These are phyloP conservation scores for Pichia nakasei DNA, from an alignment of 805 yeast genomes.

Conservation along the genomic window DNA sequence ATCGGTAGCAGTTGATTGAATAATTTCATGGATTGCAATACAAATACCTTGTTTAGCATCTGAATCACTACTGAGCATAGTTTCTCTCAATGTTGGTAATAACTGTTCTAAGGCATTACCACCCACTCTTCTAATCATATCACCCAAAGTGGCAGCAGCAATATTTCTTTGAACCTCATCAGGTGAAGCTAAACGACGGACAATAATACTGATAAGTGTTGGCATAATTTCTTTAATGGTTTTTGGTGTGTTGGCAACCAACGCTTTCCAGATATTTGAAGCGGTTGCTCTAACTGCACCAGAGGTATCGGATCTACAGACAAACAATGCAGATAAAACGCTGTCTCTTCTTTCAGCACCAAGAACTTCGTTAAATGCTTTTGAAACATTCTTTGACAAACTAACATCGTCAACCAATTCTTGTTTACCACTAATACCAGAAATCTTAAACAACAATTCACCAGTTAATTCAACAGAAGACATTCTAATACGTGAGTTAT, in stretches of 20 bases:
- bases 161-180: conserved; percentile 73
- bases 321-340: conserved; percentile 74
- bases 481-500: conserved; percentile 76
- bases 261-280: conserved; percentile 91
- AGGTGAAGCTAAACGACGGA: conserved; percentile 73
- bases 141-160: conserved; percentile 92
- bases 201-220: conserved; percentile 68
- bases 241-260: conserved; percentile 92
- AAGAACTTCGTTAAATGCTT: conserved; percentile 62
- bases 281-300: conserved; percentile 84
- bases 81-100: conserved; percentile 72
- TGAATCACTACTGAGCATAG: conserved; percentile 53
- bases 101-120: conserved; percentile 75
- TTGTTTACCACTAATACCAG: conserved; percentile 77
- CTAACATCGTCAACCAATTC: conserved; percentile 54
- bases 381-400: conserved; percentile 42
- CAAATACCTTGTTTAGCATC: conserved; percentile 95
- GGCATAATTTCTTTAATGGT: conserved; percentile 90
- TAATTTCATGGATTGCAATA: conserved; percentile 80
- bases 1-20: conserved; percentile 60
- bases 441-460: conserved; percentile 85
- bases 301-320: conserved; percentile 88
- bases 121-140: conserved; percentile 89
- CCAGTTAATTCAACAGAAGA: conserved; percentile 95
- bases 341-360: conserved; percentile 87